Evolutionary conservation across 1,139 yeast species (phyloP).

Genomic region (Zygoascus sp.): DNA sequence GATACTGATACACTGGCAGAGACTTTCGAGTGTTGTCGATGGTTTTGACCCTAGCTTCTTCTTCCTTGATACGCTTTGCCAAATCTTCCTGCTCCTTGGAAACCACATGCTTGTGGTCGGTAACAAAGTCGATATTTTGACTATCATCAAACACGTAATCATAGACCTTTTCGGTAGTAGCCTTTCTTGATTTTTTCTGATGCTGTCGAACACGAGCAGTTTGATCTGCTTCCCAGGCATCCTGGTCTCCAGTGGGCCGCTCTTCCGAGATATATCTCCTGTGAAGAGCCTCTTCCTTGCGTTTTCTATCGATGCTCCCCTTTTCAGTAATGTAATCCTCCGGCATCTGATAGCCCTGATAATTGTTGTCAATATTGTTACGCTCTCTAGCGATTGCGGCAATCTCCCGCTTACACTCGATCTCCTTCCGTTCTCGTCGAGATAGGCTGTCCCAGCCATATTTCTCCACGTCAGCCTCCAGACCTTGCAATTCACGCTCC

Average conservation of each 20-base stretch:
- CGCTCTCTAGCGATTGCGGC: slow-evolving; percentile 43
- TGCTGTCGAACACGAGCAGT: slow-evolving; percentile 38
- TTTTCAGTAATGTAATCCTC: slow-evolving; percentile 50
- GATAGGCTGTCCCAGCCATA: slow-evolving; percentile 51
- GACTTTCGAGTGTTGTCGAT: slow-evolving; percentile 53
- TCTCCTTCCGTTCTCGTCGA: slow-evolving; percentile 48
- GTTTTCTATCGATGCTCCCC: slow-evolving; percentile 50
- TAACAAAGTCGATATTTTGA: slow-evolving; percentile 64
- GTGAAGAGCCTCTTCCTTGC: slow-evolving; percentile 44
- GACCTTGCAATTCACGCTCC: slow-evolving; percentile 45
- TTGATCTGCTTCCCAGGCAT: slow-evolving; percentile 66
- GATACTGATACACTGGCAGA: slow-evolving; percentile 70
- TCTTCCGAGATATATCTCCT: slow-evolving; percentile 34
- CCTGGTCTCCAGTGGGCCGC: slow-evolving; percentile 37
- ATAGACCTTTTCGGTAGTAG: slow-evolving; percentile 44
- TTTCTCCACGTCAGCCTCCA: slow-evolving; percentile 44
- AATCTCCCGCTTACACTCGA: slow-evolving; percentile 47
- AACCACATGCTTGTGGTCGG: slow-evolving; percentile 32
- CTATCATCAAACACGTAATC: slow-evolving; percentile 82
- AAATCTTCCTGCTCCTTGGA: slow-evolving; percentile 32
- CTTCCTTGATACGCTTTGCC: slow-evolving; percentile 37
- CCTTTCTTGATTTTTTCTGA: slow-evolving; percentile 21
- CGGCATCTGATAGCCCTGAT: slow-evolving; percentile 48
- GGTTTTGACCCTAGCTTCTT: slow-evolving; percentile 41
- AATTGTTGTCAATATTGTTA: slow-evolving; percentile 33